A percentile compares a stretch with the other conserved stretches of the same genome.
Conservation (phyloP, 73 alveolate species). For the Stentor roeselii region DNA sequence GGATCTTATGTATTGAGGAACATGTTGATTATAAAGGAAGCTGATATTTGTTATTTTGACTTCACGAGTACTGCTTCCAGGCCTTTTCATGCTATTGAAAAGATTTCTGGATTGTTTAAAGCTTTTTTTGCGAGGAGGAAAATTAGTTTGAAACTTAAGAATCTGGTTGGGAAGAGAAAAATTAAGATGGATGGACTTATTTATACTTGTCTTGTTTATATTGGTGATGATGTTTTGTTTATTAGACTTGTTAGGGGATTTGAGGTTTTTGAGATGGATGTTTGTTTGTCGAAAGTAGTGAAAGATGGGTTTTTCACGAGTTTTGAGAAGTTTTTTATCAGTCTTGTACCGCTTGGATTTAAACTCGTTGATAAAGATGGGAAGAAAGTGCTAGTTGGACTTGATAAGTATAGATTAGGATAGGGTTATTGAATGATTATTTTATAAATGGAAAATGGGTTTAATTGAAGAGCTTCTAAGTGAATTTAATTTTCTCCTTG, state of each 20-base stretch:
- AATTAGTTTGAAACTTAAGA: neutral
- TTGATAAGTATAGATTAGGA: neutral
- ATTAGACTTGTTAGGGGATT: neutral
- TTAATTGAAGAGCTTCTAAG: too few relatives aligned
- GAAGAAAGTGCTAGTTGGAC: neutral
- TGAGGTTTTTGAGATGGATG: neutral
- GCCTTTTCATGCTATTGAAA: neutral
- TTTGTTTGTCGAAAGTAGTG: neutral
- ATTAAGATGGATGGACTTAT: neutral
- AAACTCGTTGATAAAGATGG: neutral
- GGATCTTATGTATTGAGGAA: conserved; percentile 6
- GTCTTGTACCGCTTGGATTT: neutral
- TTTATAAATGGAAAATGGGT: too few relatives aligned
- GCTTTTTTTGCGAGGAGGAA: neutral
- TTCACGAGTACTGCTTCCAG: too few relatives aligned
- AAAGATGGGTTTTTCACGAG: neutral
- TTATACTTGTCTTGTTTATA: neutral
- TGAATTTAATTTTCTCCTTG: too few relatives aligned
- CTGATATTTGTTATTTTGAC: neutral
- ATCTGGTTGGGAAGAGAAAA: neutral
- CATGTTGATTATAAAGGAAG: neutral
- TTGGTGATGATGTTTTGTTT: neutral
- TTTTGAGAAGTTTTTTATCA: neutral
- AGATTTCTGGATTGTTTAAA: neutral
- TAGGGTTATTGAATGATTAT: neutral